Conservation (phyloP, 306 rosid species). For the Delonix regia region DNA sequence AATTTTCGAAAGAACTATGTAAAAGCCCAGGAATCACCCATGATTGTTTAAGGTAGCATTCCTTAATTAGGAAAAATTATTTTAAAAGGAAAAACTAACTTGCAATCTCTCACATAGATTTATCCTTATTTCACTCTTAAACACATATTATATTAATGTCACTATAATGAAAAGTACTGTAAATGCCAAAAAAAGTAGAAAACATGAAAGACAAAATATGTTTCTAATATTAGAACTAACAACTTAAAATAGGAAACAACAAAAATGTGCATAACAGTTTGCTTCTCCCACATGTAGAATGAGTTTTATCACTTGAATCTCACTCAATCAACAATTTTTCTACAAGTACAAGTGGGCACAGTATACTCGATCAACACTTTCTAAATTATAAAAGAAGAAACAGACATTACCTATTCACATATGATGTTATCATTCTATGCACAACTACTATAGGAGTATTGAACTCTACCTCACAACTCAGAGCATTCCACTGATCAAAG, state of each 20-base stretch:
- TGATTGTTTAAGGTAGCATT: background rate
- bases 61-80: background rate
- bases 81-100: slow-evolving; percentile 8
- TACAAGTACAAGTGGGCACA: background rate
- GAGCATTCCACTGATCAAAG: background rate
- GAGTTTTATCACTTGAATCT: background rate
- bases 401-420: background rate
- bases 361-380: slow-evolving; percentile 11
- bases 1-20: background rate
- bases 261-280: background rate
- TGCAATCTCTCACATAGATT: slow-evolving; percentile 13
- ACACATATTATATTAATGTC: background rate
- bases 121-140: background rate
- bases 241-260: background rate
- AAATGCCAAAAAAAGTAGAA: background rate
- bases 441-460: background rate
- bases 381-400: background rate
- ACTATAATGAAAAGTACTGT: background rate
- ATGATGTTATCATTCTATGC: background rate
- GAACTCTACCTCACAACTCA: background rate
- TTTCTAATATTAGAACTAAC: background rate
- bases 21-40: background rate
- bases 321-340: background rate
- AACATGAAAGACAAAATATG: background rate
- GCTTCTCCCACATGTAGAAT: background rate